Evolutionary conservation across 73 alveolate genomes (phyloP), one percentile per base, ranked within the genome.

Genomic region (Breviolum minutum): DNA sequence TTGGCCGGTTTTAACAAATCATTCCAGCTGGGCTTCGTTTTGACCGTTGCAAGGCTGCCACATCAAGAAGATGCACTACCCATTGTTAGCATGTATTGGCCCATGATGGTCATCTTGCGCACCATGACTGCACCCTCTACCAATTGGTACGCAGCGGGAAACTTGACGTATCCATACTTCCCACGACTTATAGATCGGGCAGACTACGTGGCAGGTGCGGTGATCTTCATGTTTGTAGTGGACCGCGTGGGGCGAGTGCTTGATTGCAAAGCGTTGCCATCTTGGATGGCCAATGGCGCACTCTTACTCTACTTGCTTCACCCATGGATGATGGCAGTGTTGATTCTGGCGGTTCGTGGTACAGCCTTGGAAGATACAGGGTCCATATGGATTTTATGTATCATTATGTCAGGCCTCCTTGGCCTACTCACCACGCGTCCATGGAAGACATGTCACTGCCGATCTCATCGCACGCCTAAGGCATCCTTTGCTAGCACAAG

Each of bases 31-130:
- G 98, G 98, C 64, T 92, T 74, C 68, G 84, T 92, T 32, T 48
- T 92, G 61, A 92, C 98, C 22, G 26, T 92, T 48, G 86, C 98
- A 0, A 62, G 98, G 91, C 89, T 92, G 6, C 98, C 98, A 7
- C 77, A 84, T 11, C 80, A 64, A 4, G 91, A 92, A 16, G 91
- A 73, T 22, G 98, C 90, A 5, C 16, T 92, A 20, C 98, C 98
- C 8, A 74, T 92, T 27, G 97, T 92, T 54, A 92, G 98, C 98
- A 54, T 62, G n/a, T 92, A 92, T 48, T 92, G 98, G 98, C 98
- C 98, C 9, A 74, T 92, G 91, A 80, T 92, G 91, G 98, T 76
- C 63, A 76, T 92, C 83, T 32, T 92, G 27, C 90, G 98, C 40
- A 92, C 98, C 19, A 24, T 60, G 32, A 92, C 98, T 13, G 98